Conservation (phyloP, 768 basidiomycete genomes). For the Kwoniella newhampshirensis region DNA sequence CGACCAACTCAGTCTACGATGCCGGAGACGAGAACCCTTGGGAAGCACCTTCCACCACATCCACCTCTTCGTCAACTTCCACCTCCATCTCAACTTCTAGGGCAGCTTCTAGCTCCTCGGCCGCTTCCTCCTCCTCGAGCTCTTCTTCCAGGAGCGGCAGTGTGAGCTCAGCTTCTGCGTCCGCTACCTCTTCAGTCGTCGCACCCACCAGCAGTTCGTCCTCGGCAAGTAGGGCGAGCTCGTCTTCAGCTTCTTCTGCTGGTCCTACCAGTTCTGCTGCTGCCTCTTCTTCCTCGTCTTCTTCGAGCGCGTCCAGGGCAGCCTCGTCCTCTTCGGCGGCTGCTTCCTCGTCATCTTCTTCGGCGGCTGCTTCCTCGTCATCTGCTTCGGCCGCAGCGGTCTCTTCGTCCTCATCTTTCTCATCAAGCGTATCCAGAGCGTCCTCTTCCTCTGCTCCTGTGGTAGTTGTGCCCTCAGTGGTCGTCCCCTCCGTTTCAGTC, state of each 20-base stretch:
- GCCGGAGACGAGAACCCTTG: slow-evolving; percentile 20
- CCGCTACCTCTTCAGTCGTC: not conserved
- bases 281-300: slow-evolving; percentile 13
- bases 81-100: not conserved
- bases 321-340: slow-evolving; percentile 7
- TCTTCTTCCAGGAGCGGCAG: not conserved
- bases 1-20: slow-evolving; percentile 15
- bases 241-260: slow-evolving; percentile 1
- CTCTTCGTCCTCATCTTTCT: slow-evolving; percentile 7
- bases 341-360: slow-evolving; percentile 7
- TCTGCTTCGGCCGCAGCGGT: slow-evolving; percentile 1
- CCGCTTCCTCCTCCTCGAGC: slow-evolving; percentile 4
- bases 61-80: slow-evolving; percentile 1
- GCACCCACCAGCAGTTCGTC: slow-evolving; percentile 5
- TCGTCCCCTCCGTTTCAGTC: not conserved
- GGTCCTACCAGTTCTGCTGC: not conserved
- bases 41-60: slow-evolving; percentile 9
- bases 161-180: not conserved
- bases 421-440: not conserved
- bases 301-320: not conserved
- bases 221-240: not conserved
- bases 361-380: slow-evolving; percentile 8
- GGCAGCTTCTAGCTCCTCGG: slow-evolving; percentile 1
- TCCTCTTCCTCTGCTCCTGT: slow-evolving; percentile 6
- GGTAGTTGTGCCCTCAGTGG: not conserved